Conservation (phyloP, 2,329 filamentous ascomycete species). For the Graphilbum fragrans region DNA sequence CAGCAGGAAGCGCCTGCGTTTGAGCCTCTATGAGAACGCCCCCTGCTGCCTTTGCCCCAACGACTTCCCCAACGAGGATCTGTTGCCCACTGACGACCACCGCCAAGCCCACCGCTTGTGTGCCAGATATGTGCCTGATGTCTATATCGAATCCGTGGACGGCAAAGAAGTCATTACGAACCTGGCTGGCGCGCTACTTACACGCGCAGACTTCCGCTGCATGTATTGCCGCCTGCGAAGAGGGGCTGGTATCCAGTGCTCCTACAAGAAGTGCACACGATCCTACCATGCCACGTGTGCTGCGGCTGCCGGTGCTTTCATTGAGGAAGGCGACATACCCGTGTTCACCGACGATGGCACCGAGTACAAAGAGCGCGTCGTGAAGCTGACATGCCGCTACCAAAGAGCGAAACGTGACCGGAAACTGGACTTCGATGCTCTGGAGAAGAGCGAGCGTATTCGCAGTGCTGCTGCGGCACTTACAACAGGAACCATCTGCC, state of each 20-base stretch:
- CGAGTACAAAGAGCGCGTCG: conserved; percentile 83
- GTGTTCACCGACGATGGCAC: conserved; percentile 84
- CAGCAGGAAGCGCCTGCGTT: conserved; percentile 62
- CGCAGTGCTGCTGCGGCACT: conserved; percentile 56
- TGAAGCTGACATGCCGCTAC: conserved; percentile 90
- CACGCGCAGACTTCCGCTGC: conserved; percentile 83
- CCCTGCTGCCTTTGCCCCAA: conserved; percentile 91
- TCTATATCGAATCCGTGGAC: conserved; percentile 63
- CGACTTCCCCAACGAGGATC: conserved; percentile 65
- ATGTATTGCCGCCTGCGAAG: conserved; percentile 88
- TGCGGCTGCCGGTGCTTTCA: conserved; percentile 78
- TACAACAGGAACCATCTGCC: conserved; percentile 64
- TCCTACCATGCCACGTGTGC: conserved; percentile 95
- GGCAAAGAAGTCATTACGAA: conserved; percentile 66
- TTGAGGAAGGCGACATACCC: conserved; percentile 75
- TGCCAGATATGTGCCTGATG: conserved; percentile 84
- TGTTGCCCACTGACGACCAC: conserved; percentile 82
- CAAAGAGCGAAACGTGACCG: conserved; percentile 81
- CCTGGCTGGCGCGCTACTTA: conserved; percentile 70
- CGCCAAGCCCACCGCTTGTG: conserved; percentile 80
- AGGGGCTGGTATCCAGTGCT: conserved; percentile 96
- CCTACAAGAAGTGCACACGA: conserved; percentile 82
- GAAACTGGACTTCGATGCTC: conserved; percentile 52
- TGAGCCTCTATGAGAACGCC: conserved; percentile 18
- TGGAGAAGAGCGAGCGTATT: conserved; percentile 61